Conservation (phyloP, 225 moss, liverwort and hornwort species). For the Straminergon stramineum region DNA sequence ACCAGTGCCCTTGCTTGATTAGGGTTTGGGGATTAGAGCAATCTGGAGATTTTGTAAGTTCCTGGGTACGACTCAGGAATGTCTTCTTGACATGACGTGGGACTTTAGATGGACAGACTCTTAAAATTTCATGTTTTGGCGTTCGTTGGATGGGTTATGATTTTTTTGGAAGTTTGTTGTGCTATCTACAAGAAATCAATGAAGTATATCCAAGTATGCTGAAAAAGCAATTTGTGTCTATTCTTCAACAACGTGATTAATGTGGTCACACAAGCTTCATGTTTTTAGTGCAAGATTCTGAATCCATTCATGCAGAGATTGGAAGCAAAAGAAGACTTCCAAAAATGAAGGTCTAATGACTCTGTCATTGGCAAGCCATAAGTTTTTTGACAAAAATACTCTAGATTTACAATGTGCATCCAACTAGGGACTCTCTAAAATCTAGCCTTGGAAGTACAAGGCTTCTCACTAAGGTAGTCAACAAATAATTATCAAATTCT, state of each 20-base stretch:
- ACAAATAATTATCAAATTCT: background rate
- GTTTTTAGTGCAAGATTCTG: background rate
- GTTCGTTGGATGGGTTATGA: background rate
- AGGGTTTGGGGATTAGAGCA: background rate
- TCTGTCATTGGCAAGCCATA: background rate
- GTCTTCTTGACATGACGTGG: background rate
- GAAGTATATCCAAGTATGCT: background rate
- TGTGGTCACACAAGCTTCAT: rapidly evolving
- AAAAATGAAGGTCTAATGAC: background rate
- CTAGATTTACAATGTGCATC: background rate
- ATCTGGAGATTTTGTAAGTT: background rate
- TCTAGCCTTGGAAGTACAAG: background rate
- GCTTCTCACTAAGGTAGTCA: rapidly evolving
- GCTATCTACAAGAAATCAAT: background rate
- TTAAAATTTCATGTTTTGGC: too few relatives aligned
- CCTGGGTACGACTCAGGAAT: background rate
- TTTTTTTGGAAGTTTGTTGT: background rate
- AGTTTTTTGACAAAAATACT: background rate
- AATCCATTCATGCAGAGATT: background rate
- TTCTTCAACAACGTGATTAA: background rate
- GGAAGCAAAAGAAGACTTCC: background rate
- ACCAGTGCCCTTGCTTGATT: background rate
- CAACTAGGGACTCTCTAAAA: background rate
- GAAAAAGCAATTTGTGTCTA: background rate
- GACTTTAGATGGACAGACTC: background rate